Evolutionary conservation across 2,329 filamentous ascomycete species (phyloP).

Genomic region (Colletotrichum somersetense): DNA sequence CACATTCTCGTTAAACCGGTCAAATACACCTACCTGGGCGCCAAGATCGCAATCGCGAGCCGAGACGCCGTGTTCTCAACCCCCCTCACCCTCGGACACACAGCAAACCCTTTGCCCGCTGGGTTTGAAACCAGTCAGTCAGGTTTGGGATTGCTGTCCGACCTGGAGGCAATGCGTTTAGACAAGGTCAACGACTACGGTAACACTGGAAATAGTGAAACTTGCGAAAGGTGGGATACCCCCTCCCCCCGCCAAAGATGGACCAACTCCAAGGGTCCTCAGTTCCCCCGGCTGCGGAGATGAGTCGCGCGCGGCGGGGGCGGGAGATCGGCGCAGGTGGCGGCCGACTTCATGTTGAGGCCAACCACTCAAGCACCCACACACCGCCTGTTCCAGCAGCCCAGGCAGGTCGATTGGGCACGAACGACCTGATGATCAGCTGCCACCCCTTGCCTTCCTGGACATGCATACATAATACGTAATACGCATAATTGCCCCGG

Average conservation of each 20-base stretch:
- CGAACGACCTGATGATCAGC: conserved; percentile 25
- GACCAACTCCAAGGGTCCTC: conserved; percentile 4
- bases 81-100: background rate
- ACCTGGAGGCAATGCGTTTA: background rate
- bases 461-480: background rate
- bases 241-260: background rate
- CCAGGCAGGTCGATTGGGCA: conserved; percentile 34
- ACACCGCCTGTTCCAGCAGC: conserved; percentile 23
- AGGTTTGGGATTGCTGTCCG: conserved; percentile 9
- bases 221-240: background rate
- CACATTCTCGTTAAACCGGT: background rate
- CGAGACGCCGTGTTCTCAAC: background rate
- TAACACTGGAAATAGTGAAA: background rate
- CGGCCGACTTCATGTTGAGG: conserved; percentile 5
- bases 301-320: conserved; percentile 1
- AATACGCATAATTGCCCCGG: conserved; percentile 9
- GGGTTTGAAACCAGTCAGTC: background rate
- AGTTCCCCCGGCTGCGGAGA: conserved; percentile 11
- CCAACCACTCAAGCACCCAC: background rate
- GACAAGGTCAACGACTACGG: background rate
- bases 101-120: background rate
- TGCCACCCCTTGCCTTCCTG: background rate
- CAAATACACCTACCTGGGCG: background rate
- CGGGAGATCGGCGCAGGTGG: conserved; percentile 40
- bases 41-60: background rate